These are phyloP conservation scores for Alternaria atra DNA, from an alignment of 2,329 filamentous ascomycete genomes.

Conservation along the genomic window DNA sequence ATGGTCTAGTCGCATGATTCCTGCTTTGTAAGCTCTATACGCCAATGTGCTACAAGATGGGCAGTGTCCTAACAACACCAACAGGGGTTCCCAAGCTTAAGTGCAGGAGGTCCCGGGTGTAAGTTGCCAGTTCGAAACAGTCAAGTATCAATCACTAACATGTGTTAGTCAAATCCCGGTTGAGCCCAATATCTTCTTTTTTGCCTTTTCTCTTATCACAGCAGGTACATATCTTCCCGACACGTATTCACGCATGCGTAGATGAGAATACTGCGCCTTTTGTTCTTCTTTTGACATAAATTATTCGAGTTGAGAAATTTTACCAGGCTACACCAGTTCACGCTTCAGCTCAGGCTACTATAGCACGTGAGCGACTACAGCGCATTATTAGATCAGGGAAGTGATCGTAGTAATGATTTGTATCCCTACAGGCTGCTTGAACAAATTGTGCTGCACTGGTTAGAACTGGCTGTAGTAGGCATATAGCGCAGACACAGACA, in stretches of 20 bases:
- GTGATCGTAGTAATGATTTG: too few relatives aligned
- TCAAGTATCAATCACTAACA: background rate
- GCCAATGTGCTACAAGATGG: background rate
- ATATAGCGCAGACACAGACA: too few relatives aligned
- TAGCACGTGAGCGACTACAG: too few relatives aligned
- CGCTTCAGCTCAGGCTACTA: too few relatives aligned
- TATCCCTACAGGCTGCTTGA: too few relatives aligned
- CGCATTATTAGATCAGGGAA: too few relatives aligned
- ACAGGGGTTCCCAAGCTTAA: conserved; percentile 1
- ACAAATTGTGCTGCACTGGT: too few relatives aligned
- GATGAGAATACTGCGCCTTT: background rate
- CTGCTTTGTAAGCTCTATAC: conserved; percentile 32
- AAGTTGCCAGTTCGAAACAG: background rate
- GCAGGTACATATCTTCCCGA: background rate
- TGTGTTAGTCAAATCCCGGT: conserved; percentile 18
- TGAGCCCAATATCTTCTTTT: conserved; percentile 10
- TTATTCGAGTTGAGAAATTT: too few relatives aligned
- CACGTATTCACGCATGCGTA: too few relatives aligned
- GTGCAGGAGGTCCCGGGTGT: conserved; percentile 41
- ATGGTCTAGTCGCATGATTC: conserved; percentile 46
- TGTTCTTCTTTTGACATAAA: background rate
- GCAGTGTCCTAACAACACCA: background rate
- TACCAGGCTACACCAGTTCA: too few relatives aligned
- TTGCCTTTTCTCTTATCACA: background rate
- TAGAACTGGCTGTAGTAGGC: too few relatives aligned